Evolutionary conservation across 176 grass and related monocot genomes (phyloP).

Genomic region (Luzula sylvatica): DNA sequence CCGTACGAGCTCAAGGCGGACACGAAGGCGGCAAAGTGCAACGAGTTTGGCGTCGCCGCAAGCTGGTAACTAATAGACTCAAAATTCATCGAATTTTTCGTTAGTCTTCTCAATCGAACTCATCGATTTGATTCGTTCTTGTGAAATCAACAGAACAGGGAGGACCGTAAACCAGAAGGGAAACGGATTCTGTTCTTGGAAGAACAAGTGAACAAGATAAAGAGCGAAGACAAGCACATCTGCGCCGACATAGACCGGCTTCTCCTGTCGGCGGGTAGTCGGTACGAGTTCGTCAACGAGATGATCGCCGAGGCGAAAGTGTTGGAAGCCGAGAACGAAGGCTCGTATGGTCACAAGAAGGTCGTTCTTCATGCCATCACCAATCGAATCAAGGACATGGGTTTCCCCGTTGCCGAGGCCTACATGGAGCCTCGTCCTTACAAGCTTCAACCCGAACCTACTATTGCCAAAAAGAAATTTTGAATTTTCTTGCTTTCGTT

Average conservation of each 20-base stretch:
- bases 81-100: not conserved
- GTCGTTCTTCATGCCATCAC: conserved; percentile 6
- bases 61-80: conserved; percentile 12
- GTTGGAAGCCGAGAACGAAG: not conserved
- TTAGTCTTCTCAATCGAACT: too few species aligned
- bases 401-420: not conserved
- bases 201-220: not conserved
- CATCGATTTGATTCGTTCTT: not conserved
- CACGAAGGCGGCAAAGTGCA: not conserved
- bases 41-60: conserved; percentile 8
- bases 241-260: conserved; percentile 3
- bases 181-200: not conserved
- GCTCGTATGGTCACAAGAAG: not conserved
- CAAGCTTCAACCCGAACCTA: too few species aligned
- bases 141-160: conserved; percentile 4
- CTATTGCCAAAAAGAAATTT: too few species aligned
- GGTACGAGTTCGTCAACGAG: not conserved
- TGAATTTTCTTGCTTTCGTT: too few species aligned
- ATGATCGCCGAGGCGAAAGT: not conserved
- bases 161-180: not conserved
- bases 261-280: not conserved
- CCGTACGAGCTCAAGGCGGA: conserved; percentile 9
- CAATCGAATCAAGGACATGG: conserved; percentile 6
- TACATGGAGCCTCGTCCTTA: conserved; percentile 5
- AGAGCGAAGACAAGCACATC: not conserved